Conservation (phyloP, 164 flowering plant genomes). For the Houttuynia cordata region DNA sequence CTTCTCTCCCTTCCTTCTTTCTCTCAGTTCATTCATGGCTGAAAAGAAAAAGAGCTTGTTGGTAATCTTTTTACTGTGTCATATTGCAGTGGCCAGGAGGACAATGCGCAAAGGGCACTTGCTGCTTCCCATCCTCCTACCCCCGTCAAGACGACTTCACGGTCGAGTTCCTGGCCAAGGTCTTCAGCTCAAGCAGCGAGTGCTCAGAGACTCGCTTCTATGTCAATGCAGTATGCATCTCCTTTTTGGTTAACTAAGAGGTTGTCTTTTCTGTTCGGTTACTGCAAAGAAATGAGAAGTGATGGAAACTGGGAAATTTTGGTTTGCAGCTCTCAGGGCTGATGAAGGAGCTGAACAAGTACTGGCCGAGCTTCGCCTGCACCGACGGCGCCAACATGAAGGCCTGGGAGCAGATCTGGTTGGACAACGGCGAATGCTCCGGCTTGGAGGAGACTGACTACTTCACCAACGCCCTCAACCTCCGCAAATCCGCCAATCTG, state of each 20-base stretch:
- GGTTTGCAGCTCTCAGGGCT: background rate
- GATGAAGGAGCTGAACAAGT: background rate
- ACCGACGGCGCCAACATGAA: background rate
- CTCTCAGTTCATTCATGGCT: too few species aligned
- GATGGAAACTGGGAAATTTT: background rate
- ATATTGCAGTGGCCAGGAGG: constrained; percentile 1
- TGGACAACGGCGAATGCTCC: background rate
- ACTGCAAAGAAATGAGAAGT: background rate
- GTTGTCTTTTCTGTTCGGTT: background rate
- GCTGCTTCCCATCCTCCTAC: background rate
- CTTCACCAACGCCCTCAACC: background rate
- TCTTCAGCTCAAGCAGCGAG: background rate
- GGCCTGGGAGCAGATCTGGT: background rate
- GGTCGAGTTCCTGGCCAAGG: background rate
- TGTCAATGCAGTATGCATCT: background rate
- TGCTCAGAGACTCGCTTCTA: background rate
- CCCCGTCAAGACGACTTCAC: background rate
- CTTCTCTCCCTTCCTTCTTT: background rate
- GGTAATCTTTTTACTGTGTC: background rate
- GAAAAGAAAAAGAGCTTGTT: background rate
- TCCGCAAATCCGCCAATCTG: background rate
- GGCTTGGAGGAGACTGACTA: background rate
- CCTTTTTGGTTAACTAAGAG: background rate
- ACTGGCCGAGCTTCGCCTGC: constrained; percentile 3
- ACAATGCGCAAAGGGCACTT: background rate